Conservation (phyloP, 768 basidiomycete species). For the Hortiboletus campestris region DNA sequence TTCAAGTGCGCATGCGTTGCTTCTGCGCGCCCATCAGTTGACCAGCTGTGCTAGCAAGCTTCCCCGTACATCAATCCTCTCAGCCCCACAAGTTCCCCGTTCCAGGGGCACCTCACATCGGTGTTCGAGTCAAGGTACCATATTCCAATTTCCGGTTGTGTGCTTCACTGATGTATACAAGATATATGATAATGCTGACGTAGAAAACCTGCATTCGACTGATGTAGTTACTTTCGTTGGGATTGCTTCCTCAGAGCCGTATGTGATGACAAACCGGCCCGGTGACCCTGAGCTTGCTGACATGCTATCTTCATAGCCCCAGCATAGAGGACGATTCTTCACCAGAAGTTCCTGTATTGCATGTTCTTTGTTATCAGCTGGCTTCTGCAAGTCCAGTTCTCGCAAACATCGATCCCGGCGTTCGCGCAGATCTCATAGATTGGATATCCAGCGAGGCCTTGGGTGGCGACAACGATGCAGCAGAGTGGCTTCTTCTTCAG, state of each 20-base stretch:
- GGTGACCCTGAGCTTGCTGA: constrained; percentile 2
- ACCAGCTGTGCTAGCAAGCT: constrained; percentile 18
- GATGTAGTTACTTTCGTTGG: constrained; percentile 71
- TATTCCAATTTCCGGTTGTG: neutral
- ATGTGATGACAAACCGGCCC: constrained; percentile 28
- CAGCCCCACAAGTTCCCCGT: constrained; percentile 66
- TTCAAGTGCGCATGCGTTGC: constrained; percentile 16
- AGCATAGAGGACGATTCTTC: constrained; percentile 38
- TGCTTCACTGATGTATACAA: constrained; percentile 27
- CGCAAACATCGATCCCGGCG: constrained; percentile 9
- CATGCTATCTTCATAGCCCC: constrained; percentile 31
- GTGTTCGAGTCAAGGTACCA: constrained; percentile 67
- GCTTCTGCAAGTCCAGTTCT: neutral
- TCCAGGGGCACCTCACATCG: constrained; percentile 53
- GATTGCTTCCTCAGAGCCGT: constrained; percentile 67
- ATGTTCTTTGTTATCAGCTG: constrained; percentile 52
- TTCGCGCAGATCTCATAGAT: constrained; percentile 55
- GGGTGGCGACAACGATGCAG: constrained; percentile 63
- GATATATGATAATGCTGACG: constrained; percentile 54
- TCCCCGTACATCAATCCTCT: constrained; percentile 25
- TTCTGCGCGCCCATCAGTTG: neutral
- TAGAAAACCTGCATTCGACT: constrained; percentile 53
- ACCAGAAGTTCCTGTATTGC: constrained; percentile 58
- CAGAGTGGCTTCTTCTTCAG: constrained; percentile 72
- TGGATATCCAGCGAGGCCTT: constrained; percentile 76